Conservation (phyloP, 75 land plant species). For the Chamaecyparis obtusa region DNA sequence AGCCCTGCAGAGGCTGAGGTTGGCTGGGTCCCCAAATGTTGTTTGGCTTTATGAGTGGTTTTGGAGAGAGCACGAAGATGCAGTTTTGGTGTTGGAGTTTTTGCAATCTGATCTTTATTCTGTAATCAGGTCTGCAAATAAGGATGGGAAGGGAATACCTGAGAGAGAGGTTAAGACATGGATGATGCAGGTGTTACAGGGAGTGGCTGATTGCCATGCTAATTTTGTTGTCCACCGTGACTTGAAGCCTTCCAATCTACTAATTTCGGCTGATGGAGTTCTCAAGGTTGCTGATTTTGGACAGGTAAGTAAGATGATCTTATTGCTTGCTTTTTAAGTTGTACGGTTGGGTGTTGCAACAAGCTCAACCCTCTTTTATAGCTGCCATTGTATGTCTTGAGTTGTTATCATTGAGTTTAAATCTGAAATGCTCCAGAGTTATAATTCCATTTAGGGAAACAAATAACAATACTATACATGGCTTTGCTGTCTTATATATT, state of each 20-base stretch:
- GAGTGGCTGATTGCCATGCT: conserved; percentile 76
- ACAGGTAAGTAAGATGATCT: conserved; percentile 41
- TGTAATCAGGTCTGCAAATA: conserved; percentile 47
- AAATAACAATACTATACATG: not conserved
- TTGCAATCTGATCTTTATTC: conserved; percentile 55
- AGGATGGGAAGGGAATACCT: conserved; percentile 18
- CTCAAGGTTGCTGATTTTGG: conserved; percentile 95
- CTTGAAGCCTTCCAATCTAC: conserved; percentile 83
- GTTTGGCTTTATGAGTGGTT: conserved; percentile 69
- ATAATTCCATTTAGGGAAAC: not conserved
- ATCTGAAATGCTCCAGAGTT: not conserved
- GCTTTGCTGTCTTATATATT: not conserved
- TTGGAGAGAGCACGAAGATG: conserved; percentile 51
- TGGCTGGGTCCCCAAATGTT: conserved; percentile 50
- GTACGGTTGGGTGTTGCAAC: conserved; percentile 40
- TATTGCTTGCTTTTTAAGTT: conserved; percentile 16
- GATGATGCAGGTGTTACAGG: conserved; percentile 82
- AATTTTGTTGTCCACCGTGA: conserved; percentile 72
- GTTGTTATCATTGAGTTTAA: conserved; percentile 24
- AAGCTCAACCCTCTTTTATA: conserved; percentile 21
- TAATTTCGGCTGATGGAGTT: conserved; percentile 69
- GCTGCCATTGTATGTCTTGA: conserved; percentile 12
- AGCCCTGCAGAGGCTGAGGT: conserved; percentile 53
- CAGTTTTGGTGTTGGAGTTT: conserved; percentile 83
- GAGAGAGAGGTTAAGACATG: conserved; percentile 70